Conservation (phyloP, 768 basidiomycete genomes). For the Tulasnella sp. region DNA sequence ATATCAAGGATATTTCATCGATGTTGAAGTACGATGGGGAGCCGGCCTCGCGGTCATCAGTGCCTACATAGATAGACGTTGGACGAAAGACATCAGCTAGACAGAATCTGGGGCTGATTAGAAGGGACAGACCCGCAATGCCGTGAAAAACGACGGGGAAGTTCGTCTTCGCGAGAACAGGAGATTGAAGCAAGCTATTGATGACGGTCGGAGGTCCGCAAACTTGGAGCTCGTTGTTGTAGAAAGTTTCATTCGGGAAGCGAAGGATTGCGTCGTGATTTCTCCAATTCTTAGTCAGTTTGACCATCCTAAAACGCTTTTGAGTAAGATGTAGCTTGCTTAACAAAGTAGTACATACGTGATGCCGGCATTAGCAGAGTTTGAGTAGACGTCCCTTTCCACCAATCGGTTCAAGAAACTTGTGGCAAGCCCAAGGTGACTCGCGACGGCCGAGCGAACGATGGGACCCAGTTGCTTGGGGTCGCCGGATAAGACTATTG, state of each 20-base stretch:
- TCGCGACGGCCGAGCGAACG: conserved; percentile 45
- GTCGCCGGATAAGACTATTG: conserved; percentile 54
- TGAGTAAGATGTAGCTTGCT: neutral
- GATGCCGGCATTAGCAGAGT: conserved; percentile 13
- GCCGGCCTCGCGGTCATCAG: conserved; percentile 51
- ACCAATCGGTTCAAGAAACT: conserved; percentile 56
- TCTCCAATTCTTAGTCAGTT: conserved; percentile 53
- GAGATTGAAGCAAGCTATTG: conserved; percentile 19
- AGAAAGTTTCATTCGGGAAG: conserved; percentile 53
- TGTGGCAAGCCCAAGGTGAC: conserved; percentile 41
- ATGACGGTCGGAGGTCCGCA: conserved; percentile 30
- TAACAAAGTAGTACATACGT: conserved; percentile 12
- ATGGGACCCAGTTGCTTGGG: conserved; percentile 63
- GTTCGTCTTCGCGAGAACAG: conserved; percentile 32
- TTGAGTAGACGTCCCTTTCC: conserved; percentile 29
- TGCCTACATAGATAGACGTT: neutral
- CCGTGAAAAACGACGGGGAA: conserved; percentile 58
- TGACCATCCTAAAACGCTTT: conserved; percentile 37
- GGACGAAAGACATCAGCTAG: neutral
- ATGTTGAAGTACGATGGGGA: conserved; percentile 67
- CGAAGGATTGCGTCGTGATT: conserved; percentile 49
- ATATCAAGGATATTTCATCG: conserved; percentile 44
- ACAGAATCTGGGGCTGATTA: neutral
- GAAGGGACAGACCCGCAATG: conserved; percentile 34
- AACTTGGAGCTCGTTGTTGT: conserved; percentile 39